Conservation (phyloP, 2,329 filamentous ascomycete species). For the Zasmidium angulare region DNA sequence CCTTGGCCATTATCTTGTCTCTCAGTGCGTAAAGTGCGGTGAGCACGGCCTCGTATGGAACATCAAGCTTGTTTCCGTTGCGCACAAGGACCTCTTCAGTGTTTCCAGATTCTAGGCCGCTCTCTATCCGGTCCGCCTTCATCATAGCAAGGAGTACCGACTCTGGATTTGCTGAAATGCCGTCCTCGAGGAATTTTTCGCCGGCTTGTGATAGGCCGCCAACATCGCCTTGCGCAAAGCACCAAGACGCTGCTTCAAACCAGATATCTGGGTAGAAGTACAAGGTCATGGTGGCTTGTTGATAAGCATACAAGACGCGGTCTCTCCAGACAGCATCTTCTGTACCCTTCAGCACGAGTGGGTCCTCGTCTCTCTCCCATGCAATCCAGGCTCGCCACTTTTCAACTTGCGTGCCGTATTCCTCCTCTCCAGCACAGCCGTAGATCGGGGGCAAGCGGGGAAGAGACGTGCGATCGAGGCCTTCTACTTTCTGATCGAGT, state of each 20-base stretch:
- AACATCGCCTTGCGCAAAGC: slow-evolving; percentile 66
- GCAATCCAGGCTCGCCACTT: slow-evolving; percentile 92
- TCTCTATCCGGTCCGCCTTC: slow-evolving; percentile 83
- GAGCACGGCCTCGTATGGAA: slow-evolving; percentile 79
- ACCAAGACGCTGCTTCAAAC: slow-evolving; percentile 94
- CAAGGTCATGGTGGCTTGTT: slow-evolving; percentile 87
- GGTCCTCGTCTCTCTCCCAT: slow-evolving; percentile 87
- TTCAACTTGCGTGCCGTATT: slow-evolving; percentile 79
- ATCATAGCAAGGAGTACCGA: slow-evolving; percentile 88
- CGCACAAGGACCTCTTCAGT: slow-evolving; percentile 67
- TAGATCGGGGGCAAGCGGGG: slow-evolving; percentile 78
- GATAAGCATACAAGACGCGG: slow-evolving; percentile 86
- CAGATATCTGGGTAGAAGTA: slow-evolving; percentile 95
- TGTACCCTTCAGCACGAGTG: slow-evolving; percentile 74
- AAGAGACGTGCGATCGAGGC: slow-evolving; percentile 72
- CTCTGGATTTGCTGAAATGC: slow-evolving; percentile 87
- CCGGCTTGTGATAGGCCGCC: slow-evolving; percentile 59
- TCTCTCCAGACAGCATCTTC: slow-evolving; percentile 78
- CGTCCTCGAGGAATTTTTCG: slow-evolving; percentile 75
- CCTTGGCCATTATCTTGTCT: slow-evolving; percentile 66
- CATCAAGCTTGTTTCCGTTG: slow-evolving; percentile 71
- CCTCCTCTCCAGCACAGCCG: slow-evolving; percentile 82
- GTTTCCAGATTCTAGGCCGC: slow-evolving; percentile 66
- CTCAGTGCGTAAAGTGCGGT: slow-evolving; percentile 86
- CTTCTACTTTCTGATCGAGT: slow-evolving; percentile 81